These are phyloP conservation scores for Mucor circinelloides DNA, from an alignment of 371 early-diverging fungal species.

Conservation along the genomic window DNA sequence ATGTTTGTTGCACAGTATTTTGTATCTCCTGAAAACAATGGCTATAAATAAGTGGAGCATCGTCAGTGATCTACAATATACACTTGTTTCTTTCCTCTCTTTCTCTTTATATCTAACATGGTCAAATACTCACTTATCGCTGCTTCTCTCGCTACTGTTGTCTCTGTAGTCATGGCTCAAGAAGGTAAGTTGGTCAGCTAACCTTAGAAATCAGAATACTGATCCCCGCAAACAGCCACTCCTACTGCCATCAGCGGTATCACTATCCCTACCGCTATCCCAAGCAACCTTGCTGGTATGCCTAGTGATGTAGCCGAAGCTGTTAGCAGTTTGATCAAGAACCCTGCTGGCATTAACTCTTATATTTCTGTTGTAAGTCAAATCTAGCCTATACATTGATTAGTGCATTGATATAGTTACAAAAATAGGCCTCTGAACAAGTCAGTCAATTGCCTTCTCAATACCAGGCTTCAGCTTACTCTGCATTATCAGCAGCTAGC, in stretches of 20 bases:
- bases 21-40: not conserved
- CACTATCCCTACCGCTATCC: not conserved
- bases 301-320: constrained; percentile 1
- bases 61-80: not conserved
- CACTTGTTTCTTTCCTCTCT: not conserved
- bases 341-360: constrained; percentile 10
- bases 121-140: constrained; percentile 13
- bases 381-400: not conserved
- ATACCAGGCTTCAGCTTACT: constrained; percentile 14
- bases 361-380: constrained; percentile 6
- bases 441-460: constrained; percentile 11
- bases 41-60: not conserved
- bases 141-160: constrained; percentile 3
- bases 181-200: not conserved
- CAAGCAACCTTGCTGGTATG: not conserved
- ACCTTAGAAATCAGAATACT: not conserved
- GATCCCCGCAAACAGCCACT: not conserved
- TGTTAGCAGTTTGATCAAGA: constrained; percentile 8
- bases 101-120: constrained; percentile 1
- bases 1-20: not conserved
- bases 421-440: constrained; percentile 9
- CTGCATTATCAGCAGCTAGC: constrained; percentile 12
- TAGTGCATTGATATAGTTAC: not conserved
- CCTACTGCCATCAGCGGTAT: not conserved
- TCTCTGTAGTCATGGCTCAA: constrained; percentile 1